phyloP scores from a whole-genome alignment of 2,329 filamentous ascomycete species.

The Aspergillus viridinutans region DNA sequence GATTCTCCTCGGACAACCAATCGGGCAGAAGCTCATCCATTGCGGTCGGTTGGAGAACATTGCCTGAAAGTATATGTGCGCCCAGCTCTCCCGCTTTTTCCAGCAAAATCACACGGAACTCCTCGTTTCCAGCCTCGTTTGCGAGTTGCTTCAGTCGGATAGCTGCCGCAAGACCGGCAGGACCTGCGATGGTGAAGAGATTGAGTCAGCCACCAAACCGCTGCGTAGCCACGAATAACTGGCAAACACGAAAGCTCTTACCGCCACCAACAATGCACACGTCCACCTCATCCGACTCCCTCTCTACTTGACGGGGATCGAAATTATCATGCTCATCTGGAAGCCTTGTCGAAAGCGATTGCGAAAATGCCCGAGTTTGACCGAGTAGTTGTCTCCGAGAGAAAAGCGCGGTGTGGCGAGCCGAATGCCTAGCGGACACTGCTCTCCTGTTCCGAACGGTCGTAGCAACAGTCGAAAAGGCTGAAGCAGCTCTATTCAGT shows the following conservation, averaged over 20 bases:
- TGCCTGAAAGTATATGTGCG: conserved; percentile 91
- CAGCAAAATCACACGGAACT: conserved; percentile 86
- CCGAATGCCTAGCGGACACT: conserved; percentile 17
- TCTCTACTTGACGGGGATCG: conserved; percentile 66
- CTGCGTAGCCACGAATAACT: background rate
- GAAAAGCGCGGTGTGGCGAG: conserved; percentile 20
- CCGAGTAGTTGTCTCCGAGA: conserved; percentile 8
- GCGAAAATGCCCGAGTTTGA: conserved; percentile 44
- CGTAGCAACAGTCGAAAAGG: conserved; percentile 19
- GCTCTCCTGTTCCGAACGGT: conserved; percentile 15
- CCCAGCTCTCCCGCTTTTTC: conserved; percentile 96
- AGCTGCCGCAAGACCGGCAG: conserved; percentile 84
- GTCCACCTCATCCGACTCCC: conserved; percentile 90
- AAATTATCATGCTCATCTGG: conserved; percentile 55
- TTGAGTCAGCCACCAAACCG: conserved; percentile 4
- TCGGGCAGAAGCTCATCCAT: conserved; percentile 88
- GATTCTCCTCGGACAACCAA: conserved; percentile 87
- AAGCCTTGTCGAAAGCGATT: conserved; percentile 37
- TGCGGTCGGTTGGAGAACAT: conserved; percentile 85
- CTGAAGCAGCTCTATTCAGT: conserved; percentile 24
- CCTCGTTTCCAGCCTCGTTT: conserved; percentile 90
- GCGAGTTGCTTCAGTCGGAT: conserved; percentile 94
- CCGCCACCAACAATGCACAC: conserved; percentile 93
- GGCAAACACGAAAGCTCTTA: conserved; percentile 31
- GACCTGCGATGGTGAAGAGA: conserved; percentile 49